These are phyloP conservation scores for Colletotrichum lentis DNA, from an alignment of 2,329 filamentous ascomycete species.

Conservation along the genomic window DNA sequence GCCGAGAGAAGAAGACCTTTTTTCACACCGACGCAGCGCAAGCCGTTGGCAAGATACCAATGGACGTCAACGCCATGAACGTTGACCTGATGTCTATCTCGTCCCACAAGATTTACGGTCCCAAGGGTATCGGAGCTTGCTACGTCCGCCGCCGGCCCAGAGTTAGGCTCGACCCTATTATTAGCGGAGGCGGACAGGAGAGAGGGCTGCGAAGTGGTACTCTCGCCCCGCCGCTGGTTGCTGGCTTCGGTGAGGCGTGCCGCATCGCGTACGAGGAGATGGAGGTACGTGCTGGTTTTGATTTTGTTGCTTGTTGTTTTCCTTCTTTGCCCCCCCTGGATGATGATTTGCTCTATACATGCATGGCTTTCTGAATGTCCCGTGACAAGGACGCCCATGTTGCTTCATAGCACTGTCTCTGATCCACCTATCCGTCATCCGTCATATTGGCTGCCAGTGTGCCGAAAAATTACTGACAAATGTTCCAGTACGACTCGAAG, in stretches of 20 bases:
- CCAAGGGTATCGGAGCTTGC: constrained; percentile 96
- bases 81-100: constrained; percentile 99
- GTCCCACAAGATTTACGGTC: constrained; percentile 97
- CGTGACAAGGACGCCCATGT: constrained; percentile 66
- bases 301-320: constrained; percentile 30
- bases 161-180: constrained; percentile 94
- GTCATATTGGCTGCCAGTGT: constrained; percentile 1
- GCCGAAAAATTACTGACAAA: constrained; percentile 10
- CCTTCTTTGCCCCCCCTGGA: constrained; percentile 41
- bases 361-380: constrained; percentile 88
- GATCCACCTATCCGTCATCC: constrained; percentile 47
- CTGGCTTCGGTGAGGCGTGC: constrained; percentile 95
- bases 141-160: constrained; percentile 92
- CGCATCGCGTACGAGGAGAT: constrained; percentile 91
- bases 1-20: constrained; percentile 90
- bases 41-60: constrained; percentile 96
- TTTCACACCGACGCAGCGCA: constrained; percentile 98
- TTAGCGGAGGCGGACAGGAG: constrained; percentile 95
- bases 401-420: constrained; percentile 76
- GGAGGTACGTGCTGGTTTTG: constrained; percentile 69
- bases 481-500: constrained; percentile 83
- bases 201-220: constrained; percentile 94
- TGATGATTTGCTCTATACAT: constrained; percentile 89
- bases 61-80: constrained; percentile 98
- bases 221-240: constrained; percentile 84